Evolutionary conservation across 179 eudicot species (phyloP).

Genomic region (Amaranthus tricolor): DNA sequence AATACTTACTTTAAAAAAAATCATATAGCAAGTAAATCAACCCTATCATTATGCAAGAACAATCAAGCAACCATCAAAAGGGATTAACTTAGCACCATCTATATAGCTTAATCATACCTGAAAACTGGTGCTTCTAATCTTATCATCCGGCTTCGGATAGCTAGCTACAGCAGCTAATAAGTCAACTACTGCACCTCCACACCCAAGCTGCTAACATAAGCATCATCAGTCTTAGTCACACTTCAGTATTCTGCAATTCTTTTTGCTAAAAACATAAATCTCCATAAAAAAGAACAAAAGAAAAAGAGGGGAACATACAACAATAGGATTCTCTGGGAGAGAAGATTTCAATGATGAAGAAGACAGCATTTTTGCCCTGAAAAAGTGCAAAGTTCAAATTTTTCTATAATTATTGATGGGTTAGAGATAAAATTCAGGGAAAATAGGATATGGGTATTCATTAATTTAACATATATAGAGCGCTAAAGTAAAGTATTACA

Average conservation of each 20-base stretch:
- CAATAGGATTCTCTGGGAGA: conserved; percentile 37
- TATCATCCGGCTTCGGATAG: conserved; percentile 87
- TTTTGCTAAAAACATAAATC: not conserved
- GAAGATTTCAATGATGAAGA: conserved; percentile 32
- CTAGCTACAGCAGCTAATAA: conserved; percentile 64
- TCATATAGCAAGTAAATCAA: not conserved
- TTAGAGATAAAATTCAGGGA: conserved; percentile 3
- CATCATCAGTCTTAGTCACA: conserved; percentile 10
- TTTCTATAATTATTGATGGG: not conserved
- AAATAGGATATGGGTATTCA: conserved; percentile 1
- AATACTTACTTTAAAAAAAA: not conserved
- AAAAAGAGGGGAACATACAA: conserved; percentile 31
- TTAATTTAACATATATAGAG: not conserved
- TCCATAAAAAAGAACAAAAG: not conserved
- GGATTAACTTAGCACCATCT: not conserved
- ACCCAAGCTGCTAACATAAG: conserved; percentile 57
- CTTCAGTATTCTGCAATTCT: not conserved
- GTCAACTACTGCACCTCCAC: conserved; percentile 56
- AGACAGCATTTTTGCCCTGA: conserved; percentile 47
- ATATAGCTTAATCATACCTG: conserved; percentile 40
- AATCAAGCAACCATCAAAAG: not conserved
- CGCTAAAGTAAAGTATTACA: no score
- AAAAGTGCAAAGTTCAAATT: not conserved
- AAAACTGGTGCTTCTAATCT: conserved; percentile 81
- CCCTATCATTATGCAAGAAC: not conserved